phyloP scores from a whole-genome alignment of 495 filamentous ascomycete species.

The Staphylotrichum longicolle region DNA sequence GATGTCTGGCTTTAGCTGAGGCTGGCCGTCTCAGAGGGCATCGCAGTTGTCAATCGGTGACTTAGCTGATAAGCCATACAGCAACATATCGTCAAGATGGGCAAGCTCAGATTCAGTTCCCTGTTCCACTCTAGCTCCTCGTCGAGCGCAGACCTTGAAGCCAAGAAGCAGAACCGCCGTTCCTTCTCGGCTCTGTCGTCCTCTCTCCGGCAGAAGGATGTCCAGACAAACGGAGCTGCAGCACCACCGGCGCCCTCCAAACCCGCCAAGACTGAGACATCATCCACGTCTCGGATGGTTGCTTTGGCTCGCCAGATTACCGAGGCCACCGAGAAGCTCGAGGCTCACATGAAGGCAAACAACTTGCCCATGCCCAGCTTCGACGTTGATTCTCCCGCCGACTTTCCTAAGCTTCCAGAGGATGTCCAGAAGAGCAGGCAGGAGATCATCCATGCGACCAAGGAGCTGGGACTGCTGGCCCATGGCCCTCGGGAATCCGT shows the following conservation, averaged over 20 bases:
- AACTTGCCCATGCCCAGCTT: constrained; percentile 39
- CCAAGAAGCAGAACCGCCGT: constrained; percentile 34
- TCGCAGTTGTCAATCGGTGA: not conserved
- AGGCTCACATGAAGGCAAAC: constrained; percentile 40
- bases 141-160: constrained; percentile 26
- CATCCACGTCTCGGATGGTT: constrained; percentile 36
- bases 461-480: constrained; percentile 42
- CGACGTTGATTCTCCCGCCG: constrained; percentile 37
- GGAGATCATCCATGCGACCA: constrained; percentile 41
- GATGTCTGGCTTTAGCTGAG: not conserved
- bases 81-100: constrained; percentile 31
- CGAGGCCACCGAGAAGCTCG: constrained; percentile 41
- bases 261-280: not conserved
- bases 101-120: constrained; percentile 34
- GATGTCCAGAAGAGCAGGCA: constrained; percentile 37
- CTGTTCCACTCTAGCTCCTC: constrained; percentile 34
- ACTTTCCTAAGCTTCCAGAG: constrained; percentile 42
- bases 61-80: not conserved
- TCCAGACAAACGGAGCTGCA: constrained; percentile 16
- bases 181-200: constrained; percentile 29
- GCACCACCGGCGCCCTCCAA: constrained; percentile 1
- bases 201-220: constrained; percentile 25
- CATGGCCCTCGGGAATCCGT: constrained; percentile 43
- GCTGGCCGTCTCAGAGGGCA: not conserved
- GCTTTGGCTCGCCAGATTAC: constrained; percentile 41